phyloP scores from a whole-genome alignment of 2,329 filamentous ascomycete species.

The Uncinocarpus reesii region DNA sequence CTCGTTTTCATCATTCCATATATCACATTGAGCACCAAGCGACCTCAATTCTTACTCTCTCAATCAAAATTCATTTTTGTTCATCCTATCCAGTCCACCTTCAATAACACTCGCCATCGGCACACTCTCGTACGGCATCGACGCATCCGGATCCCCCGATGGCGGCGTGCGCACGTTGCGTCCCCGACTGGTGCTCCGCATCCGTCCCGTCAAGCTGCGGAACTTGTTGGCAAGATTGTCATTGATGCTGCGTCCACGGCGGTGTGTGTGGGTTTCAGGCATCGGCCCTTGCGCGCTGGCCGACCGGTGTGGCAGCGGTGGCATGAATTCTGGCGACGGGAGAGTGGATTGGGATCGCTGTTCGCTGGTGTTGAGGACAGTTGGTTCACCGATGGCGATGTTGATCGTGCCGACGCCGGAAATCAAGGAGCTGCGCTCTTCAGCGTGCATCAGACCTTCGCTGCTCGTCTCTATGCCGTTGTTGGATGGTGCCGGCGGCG shows the following conservation, averaged over 20 bases:
- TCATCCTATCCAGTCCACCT: slow-evolving; percentile 11
- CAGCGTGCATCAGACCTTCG: neutral
- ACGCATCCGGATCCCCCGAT: slow-evolving; percentile 18
- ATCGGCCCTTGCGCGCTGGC: slow-evolving; percentile 28
- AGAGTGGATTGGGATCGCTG: slow-evolving; percentile 4
- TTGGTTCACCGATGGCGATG: slow-evolving; percentile 32
- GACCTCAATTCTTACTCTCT: neutral
- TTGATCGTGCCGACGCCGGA: slow-evolving; percentile 34
- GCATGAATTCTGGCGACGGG: slow-evolving; percentile 20
- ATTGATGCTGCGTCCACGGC: slow-evolving; percentile 47
- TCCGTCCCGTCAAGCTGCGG: slow-evolving; percentile 47
- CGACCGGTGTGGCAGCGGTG: slow-evolving; percentile 20
- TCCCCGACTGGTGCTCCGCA: slow-evolving; percentile 48
- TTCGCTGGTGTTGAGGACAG: neutral
- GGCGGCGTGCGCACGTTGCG: slow-evolving; percentile 40
- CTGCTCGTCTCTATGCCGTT: neutral
- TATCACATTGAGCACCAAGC: neutral
- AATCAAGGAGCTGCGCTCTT: slow-evolving; percentile 23
- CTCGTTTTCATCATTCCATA: neutral
- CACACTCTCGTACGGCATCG: slow-evolving; percentile 27
- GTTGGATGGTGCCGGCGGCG: slow-evolving; percentile 22
- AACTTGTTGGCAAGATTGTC: slow-evolving; percentile 48
- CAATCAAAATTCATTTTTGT: slow-evolving; percentile 7
- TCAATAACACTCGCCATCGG: slow-evolving; percentile 14
- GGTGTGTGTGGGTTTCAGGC: slow-evolving; percentile 36